Conservation (phyloP, 495 filamentous ascomycete species). For the Hypoxylon trugodes region DNA sequence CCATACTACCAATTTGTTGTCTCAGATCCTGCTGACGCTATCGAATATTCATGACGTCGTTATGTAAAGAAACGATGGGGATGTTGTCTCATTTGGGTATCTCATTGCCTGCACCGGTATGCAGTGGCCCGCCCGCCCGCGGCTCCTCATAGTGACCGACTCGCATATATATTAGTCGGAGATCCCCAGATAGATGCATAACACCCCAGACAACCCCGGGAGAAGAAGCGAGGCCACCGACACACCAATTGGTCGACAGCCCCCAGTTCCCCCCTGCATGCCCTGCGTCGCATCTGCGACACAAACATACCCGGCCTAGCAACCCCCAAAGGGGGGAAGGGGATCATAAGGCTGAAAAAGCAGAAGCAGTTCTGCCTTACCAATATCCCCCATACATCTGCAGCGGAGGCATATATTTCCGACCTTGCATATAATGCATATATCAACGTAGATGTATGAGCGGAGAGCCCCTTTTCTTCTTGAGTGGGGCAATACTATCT, state of each 20-base stretch:
- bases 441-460: conserved; percentile 4
- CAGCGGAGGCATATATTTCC: conserved; percentile 16
- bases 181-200: conserved; percentile 12
- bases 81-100: neutral
- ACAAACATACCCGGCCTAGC: conserved; percentile 15
- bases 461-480: neutral
- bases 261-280: conserved; percentile 12
- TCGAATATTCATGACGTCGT: conserved; percentile 10
- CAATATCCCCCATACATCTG: conserved; percentile 30
- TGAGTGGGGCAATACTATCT: neutral
- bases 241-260: conserved; percentile 8
- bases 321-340: conserved; percentile 10
- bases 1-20: neutral
- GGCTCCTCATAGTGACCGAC: conserved; percentile 8
- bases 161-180: neutral
- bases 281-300: conserved; percentile 28
- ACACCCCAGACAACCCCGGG: conserved; percentile 1
- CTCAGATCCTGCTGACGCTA: neutral
- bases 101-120: neutral
- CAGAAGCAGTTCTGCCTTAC: conserved; percentile 26
- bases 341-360: conserved; percentile 27
- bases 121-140: conserved; percentile 15
- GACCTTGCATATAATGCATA: conserved; percentile 17
- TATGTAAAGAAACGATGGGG: neutral
- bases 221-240: conserved; percentile 18